Evolutionary conservation across 306 rosid species (phyloP), one percentile per base, ranked within the genome.

Genomic region (Castanea sativa): DNA sequence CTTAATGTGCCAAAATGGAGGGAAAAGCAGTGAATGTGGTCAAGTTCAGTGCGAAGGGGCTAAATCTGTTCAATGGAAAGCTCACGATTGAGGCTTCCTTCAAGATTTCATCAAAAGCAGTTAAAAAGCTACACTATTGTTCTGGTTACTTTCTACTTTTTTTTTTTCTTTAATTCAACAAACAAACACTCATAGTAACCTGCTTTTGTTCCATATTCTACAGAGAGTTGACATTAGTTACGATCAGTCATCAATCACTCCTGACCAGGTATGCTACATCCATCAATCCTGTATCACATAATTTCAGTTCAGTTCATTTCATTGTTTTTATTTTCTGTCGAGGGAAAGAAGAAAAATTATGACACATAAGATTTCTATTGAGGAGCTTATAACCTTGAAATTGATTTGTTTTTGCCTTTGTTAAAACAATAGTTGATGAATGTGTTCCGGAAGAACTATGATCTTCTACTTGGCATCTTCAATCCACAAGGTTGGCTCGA

Each of bases 401-500:
- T 20, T 43, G 9, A 35, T 55, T 43, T 58, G 49, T 55, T 21
- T 27, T 25, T 84, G 79, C 53, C 53, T 65, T 57, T 74, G 76
- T n/a, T 51, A 33, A 38, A 38, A 12, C 52, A 41, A 64, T 87
- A 92, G 98, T 78, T 94, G 85, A 90, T 92, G 98, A 85, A 88
- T 67, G 52, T 90, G 81, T 94, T 94, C 71, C 88, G 80, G 80
- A 94, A 90, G 85, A 94, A 90, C 74, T 92, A 86, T 69, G 87
- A 90, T 86, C 77, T 94, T 87, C 87, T 94, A 80, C 86, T 94
- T 59, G 75, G 89, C 74, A 89, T 94, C 85, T 94, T 94, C 92
- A 94, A 92, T 79, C 97, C 98, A 52, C 90, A 94, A 68, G 98
- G 97, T 76, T 94, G 98, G 98, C 93, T 92, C 16, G 98, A 94